These are phyloP conservation scores for Sutorius eximius DNA, from an alignment of 1,284 basidiomycete genomes.

Conservation along the genomic window DNA sequence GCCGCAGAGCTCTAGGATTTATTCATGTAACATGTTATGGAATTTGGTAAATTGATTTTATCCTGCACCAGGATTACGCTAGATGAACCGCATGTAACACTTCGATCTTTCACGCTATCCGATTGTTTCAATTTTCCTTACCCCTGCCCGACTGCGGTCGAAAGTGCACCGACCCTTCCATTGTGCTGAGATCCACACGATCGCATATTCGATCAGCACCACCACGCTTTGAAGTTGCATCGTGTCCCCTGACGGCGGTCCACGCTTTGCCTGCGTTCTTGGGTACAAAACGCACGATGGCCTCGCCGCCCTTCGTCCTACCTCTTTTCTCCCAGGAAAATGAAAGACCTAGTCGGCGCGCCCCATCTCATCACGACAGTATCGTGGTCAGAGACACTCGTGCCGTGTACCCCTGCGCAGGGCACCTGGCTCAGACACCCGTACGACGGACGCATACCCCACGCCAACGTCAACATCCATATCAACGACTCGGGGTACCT, in stretches of 20 bases:
- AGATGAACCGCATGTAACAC: constrained; percentile 20
- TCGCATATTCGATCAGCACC: background rate
- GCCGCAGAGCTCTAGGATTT: constrained; percentile 26
- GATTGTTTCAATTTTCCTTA: background rate
- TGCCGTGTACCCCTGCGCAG: background rate
- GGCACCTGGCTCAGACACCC: background rate
- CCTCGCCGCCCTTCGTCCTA: background rate
- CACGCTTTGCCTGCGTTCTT: background rate
- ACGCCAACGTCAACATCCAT: background rate
- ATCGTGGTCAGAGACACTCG: background rate
- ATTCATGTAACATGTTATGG: background rate
- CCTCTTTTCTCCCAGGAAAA: background rate
- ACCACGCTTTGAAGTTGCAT: background rate
- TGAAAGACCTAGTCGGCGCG: background rate
- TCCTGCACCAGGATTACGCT: constrained; percentile 4
- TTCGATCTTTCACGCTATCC: constrained; percentile 24
- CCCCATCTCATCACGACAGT: background rate
- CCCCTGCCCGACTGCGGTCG: background rate
- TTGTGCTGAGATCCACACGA: constrained; percentile 1
- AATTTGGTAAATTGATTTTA: constrained; percentile 2
- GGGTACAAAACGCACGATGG: background rate
- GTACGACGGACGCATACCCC: background rate
- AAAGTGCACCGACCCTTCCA: background rate
- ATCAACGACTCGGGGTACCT: background rate
- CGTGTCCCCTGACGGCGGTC: background rate